Conservation (phyloP, 768 basidiomycete species). For the Mycena capillaripes region DNA sequence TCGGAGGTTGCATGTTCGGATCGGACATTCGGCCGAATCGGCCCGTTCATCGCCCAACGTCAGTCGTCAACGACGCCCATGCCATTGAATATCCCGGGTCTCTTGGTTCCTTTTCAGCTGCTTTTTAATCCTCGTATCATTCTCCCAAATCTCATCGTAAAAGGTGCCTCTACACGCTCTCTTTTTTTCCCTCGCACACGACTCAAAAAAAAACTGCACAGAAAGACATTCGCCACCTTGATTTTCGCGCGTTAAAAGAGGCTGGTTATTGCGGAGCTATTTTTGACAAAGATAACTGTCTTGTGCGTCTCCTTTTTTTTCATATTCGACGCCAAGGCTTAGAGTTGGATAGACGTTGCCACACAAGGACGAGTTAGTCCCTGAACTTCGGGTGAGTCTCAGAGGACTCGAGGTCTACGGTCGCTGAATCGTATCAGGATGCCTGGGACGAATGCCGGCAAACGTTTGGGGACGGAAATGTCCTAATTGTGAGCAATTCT, state of each 20-base stretch:
- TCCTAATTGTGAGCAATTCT: conserved; percentile 95
- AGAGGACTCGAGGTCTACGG: not conserved
- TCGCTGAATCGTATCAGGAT: conserved; percentile 55
- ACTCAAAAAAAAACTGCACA: conserved; percentile 50
- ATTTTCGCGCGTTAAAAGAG: conserved; percentile 78
- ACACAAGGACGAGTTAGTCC: conserved; percentile 79
- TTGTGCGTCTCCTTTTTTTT: conserved; percentile 66
- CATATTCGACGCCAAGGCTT: not conserved
- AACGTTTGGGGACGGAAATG: conserved; percentile 82
- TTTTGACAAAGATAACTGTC: conserved; percentile 98
- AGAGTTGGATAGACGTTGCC: conserved; percentile 77
- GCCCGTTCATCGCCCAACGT: no score
- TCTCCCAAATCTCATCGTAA: conserved; percentile 74
- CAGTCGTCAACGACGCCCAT: conserved; percentile 49
- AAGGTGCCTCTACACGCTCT: conserved; percentile 61
- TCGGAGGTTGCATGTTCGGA: no score
- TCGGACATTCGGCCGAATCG: not conserved
- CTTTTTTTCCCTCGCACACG: not conserved
- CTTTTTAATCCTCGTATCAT: conserved; percentile 76
- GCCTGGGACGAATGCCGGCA: conserved; percentile 82
- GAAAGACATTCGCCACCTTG: conserved; percentile 89
- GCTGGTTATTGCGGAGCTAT: conserved; percentile 92
- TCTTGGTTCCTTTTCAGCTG: conserved; percentile 80
- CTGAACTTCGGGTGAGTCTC: conserved; percentile 76
- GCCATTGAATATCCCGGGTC: conserved; percentile 83